Percentiles rank a stretch among this genome's conserved stretches.
Evolutionary conservation across 352 stramenopile genomes (phyloP).

Genomic region (Globisporangium mamillatum): DNA sequence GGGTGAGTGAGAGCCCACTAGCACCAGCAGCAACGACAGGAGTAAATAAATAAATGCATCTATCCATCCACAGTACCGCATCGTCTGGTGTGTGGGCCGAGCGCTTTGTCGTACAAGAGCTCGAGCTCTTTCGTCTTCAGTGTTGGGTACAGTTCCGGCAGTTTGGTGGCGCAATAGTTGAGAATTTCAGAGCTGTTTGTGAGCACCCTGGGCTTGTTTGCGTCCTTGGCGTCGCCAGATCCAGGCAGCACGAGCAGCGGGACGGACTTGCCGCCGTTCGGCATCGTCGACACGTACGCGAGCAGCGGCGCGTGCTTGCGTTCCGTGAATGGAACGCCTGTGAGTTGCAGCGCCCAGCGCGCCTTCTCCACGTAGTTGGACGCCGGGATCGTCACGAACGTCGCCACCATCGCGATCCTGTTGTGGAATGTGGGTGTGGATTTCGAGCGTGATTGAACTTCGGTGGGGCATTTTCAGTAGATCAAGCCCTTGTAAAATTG

Average conservation of each 20-base stretch:
- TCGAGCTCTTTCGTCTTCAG: slow-evolving; percentile 37
- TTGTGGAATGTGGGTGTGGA: neutral
- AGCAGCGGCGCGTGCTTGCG: slow-evolving; percentile 46
- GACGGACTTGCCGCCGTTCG: slow-evolving; percentile 41
- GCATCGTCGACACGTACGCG: slow-evolving; percentile 36
- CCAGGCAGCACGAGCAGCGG: slow-evolving; percentile 33
- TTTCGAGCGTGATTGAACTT: neutral
- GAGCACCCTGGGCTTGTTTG: slow-evolving; percentile 14
- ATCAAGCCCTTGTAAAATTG: neutral
- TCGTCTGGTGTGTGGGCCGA: slow-evolving; percentile 33
- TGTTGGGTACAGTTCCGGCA: slow-evolving; percentile 36
- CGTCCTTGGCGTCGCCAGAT: neutral
- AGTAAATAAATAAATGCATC: neutral
- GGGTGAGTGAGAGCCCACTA: neutral
- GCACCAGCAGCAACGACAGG: neutral
- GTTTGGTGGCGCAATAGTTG: slow-evolving; percentile 30
- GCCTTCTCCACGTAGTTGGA: slow-evolving; percentile 68
- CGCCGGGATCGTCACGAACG: slow-evolving; percentile 48
- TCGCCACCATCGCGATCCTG: slow-evolving; percentile 1
- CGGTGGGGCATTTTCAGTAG: too few species aligned
- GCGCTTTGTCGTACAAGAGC: slow-evolving; percentile 34
- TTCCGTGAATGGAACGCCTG: slow-evolving; percentile 41
- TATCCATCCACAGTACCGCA: slow-evolving; percentile 22
- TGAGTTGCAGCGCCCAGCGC: slow-evolving; percentile 46
- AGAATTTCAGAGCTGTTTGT: slow-evolving; percentile 47